Evolutionary conservation across 352 stramenopile species (phyloP).

Genomic region (Elongisporangium anandrum): DNA sequence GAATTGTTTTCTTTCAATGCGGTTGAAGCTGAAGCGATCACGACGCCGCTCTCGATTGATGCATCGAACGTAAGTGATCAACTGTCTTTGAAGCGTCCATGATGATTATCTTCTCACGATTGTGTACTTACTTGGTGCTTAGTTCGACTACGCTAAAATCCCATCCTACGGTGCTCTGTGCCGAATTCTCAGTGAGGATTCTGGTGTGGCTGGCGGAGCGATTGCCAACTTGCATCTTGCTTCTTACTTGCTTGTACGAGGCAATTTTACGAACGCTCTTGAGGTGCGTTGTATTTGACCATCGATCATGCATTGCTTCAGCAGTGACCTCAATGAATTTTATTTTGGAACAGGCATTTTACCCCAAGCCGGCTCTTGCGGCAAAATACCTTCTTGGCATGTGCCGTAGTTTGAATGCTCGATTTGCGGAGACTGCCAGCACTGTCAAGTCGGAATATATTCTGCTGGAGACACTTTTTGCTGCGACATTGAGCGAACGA

Average conservation of each 20-base stretch:
- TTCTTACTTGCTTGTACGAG: conserved; percentile 61
- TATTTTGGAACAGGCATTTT: conserved; percentile 30
- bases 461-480: conserved; percentile 67
- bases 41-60: conserved; percentile 41
- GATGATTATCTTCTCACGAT: background rate
- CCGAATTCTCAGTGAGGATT: conserved; percentile 72
- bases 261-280: conserved; percentile 44
- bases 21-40: conserved; percentile 38
- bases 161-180: conserved; percentile 64
- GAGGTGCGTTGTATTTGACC: conserved; percentile 20
- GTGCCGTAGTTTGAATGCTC: conserved; percentile 51
- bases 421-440: conserved; percentile 30
- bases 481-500: conserved; percentile 49
- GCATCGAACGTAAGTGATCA: conserved; percentile 27
- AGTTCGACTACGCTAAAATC: conserved; percentile 62
- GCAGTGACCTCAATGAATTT: background rate
- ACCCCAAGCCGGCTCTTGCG: conserved; percentile 63
- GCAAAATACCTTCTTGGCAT: conserved; percentile 67
- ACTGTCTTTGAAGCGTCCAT: background rate
- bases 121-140: background rate
- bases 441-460: conserved; percentile 74
- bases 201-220: conserved; percentile 50
- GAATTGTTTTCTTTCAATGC: conserved; percentile 36
- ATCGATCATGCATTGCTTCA: background rate
- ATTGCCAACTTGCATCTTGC: conserved; percentile 65